Base-by-base conservation (phyloP, 495 filamentous ascomycete genomes). In the Astrothelium macrocarpum region DNA sequence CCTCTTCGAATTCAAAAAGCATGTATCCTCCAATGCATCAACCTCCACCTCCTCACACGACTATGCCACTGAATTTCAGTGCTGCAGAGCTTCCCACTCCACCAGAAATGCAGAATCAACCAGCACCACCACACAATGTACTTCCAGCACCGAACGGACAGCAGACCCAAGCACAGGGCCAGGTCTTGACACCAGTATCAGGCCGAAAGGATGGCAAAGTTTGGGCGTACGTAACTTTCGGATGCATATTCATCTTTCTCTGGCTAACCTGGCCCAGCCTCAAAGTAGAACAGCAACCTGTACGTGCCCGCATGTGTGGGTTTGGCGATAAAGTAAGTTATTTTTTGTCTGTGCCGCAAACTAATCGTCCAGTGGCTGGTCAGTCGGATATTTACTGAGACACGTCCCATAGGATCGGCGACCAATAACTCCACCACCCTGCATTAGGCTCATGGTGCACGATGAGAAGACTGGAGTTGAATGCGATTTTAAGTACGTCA, bases 271-370 rank as follows among this genome's bases (percentile, higher is more conserved):
- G 49, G 59, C 31, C 10, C 80, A 89, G 87, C 59, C 80, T 98
- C 62, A 79, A 86, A 66, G 89, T 97, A 62, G 87, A 90, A 61
- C 94, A 98, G 76, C 94, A 98, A 72, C 94, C 94, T 59, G 81
- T 90, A 66, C 87, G 94, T 61, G 94, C 94, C 66, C 89, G 94
- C 59, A 98, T 98, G 94, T 98, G 94, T 79, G 94, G 94, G 1
- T 98, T 97, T 79, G 94, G 94, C 62, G 94, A 98, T 75, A 98
- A 98, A 83, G 91, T 95, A 73, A 39, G 79, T 56, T 9, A 9
- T 29, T 71, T 62, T 28, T 20, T 10, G 18, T 10, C 43, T 31
- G 7, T 10, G 43, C 39, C 28, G 20, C 18, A 23, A 14, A 11
- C 39, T 4, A 20, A 18, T 32, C 4, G 66, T 34, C 64, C 60